Conservation (phyloP, 805 yeast species). For the Kodamaea leandrae region DNA sequence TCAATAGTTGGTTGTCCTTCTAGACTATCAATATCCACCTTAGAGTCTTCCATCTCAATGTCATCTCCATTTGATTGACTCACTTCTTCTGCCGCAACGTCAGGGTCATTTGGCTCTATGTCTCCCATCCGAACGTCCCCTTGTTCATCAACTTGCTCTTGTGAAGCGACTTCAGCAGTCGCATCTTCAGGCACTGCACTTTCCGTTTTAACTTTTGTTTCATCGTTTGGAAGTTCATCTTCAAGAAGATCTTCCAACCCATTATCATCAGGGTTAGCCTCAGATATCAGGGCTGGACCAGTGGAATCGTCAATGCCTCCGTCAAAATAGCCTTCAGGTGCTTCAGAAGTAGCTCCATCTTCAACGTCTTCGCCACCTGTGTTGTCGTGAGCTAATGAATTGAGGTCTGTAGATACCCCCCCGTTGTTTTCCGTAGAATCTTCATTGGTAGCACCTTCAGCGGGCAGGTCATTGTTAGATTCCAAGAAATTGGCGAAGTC, state of each 20-base stretch:
- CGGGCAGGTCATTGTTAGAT: neutral
- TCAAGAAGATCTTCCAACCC: constrained; percentile 1
- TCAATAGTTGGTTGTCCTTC: neutral
- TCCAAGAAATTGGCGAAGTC: neutral
- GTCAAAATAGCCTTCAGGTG: too few relatives aligned
- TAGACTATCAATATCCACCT: neutral
- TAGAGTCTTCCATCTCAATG: neutral
- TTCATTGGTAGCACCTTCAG: neutral
- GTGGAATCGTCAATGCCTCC: too few relatives aligned
- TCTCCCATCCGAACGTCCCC: constrained; percentile 1
- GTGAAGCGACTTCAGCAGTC: neutral
- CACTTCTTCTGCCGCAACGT: neutral
- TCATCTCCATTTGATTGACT: neutral
- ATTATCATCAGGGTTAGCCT: neutral
- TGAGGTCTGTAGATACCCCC: neutral
- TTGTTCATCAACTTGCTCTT: neutral
- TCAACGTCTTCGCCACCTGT: too few relatives aligned
- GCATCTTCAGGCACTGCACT: neutral
- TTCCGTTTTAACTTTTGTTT: neutral
- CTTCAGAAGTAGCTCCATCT: too few relatives aligned
- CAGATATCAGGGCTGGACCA: neutral
- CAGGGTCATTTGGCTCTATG: constrained; percentile 5
- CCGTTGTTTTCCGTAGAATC: neutral
- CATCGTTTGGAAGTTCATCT: constrained; percentile 3
- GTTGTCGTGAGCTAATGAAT: too few relatives aligned